phyloP scores from a whole-genome alignment of 1,139 yeast species.

The Diutina neorugosa region DNA sequence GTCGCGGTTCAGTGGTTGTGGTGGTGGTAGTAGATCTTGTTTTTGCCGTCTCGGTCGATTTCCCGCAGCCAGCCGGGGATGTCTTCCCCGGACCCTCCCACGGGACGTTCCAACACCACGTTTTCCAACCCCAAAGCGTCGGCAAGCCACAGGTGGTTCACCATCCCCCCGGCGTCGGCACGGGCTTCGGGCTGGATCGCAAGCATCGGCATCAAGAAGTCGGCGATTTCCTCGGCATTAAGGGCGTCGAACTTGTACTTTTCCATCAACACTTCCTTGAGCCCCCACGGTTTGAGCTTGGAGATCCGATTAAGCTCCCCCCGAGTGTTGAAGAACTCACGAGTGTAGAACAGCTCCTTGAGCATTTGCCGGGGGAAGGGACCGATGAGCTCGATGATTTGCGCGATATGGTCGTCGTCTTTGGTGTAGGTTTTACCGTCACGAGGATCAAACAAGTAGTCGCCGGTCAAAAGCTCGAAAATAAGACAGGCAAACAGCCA shows the following conservation, averaged over 20 bases:
- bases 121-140: conserved; percentile 52
- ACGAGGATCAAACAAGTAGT: conserved; percentile 35
- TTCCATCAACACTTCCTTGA: conserved; percentile 33
- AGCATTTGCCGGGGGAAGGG: conserved; percentile 31
- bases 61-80: conserved; percentile 63
- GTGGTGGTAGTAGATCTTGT: conserved; percentile 5
- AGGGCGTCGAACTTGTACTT: conserved; percentile 24
- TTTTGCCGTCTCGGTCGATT: conserved; percentile 9
- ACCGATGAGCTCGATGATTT: conserved; percentile 34
- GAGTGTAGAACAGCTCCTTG: conserved; percentile 29
- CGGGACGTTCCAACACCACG: conserved; percentile 36
- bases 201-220: conserved; percentile 56
- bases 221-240: conserved; percentile 24
- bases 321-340: conserved; percentile 29
- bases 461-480: conserved; percentile 37
- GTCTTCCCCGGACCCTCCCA: conserved; percentile 58
- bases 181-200: conserved; percentile 54
- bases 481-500: conserved; percentile 38
- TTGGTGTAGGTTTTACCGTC: conserved; percentile 34
- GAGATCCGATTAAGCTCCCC: conserved; percentile 17
- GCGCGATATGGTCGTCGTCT: conserved; percentile 41
- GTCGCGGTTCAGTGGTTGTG: background rate
- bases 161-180: conserved; percentile 75
- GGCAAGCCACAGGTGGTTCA: conserved; percentile 66
- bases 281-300: conserved; percentile 37